Evolutionary conservation across 805 yeast genomes (phyloP).

Genomic region (Pichia cephalocereana): DNA sequence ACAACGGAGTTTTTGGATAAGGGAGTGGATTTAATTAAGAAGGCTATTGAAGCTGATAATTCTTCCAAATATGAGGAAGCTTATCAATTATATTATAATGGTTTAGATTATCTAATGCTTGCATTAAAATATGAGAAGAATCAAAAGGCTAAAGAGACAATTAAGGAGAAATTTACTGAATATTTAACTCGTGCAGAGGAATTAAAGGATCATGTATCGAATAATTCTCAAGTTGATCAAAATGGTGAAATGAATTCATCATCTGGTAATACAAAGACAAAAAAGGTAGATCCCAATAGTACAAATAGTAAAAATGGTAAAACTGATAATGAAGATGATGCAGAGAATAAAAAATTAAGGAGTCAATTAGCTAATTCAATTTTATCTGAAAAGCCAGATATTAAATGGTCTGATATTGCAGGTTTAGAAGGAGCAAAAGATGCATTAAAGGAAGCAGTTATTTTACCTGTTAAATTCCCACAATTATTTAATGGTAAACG

Average conservation of each 20-base stretch:
- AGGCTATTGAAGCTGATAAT: constrained; percentile 91
- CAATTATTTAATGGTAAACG: constrained; percentile 92
- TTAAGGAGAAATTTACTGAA: constrained; percentile 83
- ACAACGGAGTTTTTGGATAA: constrained; percentile 70
- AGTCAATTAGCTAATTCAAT: constrained; percentile 91
- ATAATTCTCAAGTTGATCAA: constrained; percentile 35
- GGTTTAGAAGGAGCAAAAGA: constrained; percentile 94
- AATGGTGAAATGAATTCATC: constrained; percentile 44
- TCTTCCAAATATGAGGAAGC: constrained; percentile 91
- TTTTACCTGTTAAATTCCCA: constrained; percentile 91
- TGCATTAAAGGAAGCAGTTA: constrained; percentile 94
- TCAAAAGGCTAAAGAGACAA: constrained; percentile 77
- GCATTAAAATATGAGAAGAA: constrained; percentile 94
- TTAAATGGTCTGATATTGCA: constrained; percentile 91
- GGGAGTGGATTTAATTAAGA: constrained; percentile 91
- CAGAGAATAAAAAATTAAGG: constrained; percentile 80
- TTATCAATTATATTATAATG: constrained; percentile 83
- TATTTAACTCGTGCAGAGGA: constrained; percentile 91
- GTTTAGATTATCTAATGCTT: constrained; percentile 88
- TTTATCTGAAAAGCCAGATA: constrained; percentile 83
- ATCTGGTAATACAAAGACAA: constrained; percentile 50
- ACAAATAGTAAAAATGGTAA: constrained; percentile 15
- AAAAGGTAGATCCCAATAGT: constrained; percentile 28
- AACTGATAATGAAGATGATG: constrained; percentile 43
- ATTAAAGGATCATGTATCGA: constrained; percentile 79